Evolutionary conservation across 352 stramenopile genomes (phyloP), one percentile per base, ranked within the genome.

Genomic region (Phytopythium vexans): DNA sequence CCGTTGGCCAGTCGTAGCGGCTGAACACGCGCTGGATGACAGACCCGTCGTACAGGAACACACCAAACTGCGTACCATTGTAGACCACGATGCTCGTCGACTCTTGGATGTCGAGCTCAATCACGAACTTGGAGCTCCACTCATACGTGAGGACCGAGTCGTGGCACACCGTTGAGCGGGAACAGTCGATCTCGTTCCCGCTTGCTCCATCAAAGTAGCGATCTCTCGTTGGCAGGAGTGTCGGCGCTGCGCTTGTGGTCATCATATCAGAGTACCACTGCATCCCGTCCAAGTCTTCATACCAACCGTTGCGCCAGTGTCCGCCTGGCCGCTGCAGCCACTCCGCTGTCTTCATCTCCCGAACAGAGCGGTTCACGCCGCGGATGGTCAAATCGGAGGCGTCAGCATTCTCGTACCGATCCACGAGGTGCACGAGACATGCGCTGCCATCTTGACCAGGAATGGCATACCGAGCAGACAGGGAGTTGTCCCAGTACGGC

Each of bases 261-360:
- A 42, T 6, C 8, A 40, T 33, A 14, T 52, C 35, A 2, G 46
- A 41, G 33, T 51, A 41, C 21, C 21, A 27, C 21, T 27, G 21
- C 21, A 27, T 27, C 11, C 15, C 38, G 15, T 11, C 15, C 11
- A 16, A 11, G 36, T 73, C 64, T 49, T 66, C 64, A 39, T 74
- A 74, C 68, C 68, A 78, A 0, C 68, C 68, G 31, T 74, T 74
- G 5, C 48, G 43, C 68, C 68, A 78, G 4, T 49, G 31, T 1
- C 68, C 68, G 3, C 47, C 54, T 1, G 60, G 49, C 8, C 49
- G 50, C 1, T 38, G 14, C 0, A 78, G 65, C 58, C 56, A 73
- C 32, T 62, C 49, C 2, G 32, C 37, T 27, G 65, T 71, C 45
- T 75, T 74, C 3, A 11, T 1, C 33, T 66, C 56, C 2, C 62